Evolutionary conservation across 306 rosid genomes (phyloP), one percentile per base, ranked within the genome.

Genomic region (Corylus avellana): DNA sequence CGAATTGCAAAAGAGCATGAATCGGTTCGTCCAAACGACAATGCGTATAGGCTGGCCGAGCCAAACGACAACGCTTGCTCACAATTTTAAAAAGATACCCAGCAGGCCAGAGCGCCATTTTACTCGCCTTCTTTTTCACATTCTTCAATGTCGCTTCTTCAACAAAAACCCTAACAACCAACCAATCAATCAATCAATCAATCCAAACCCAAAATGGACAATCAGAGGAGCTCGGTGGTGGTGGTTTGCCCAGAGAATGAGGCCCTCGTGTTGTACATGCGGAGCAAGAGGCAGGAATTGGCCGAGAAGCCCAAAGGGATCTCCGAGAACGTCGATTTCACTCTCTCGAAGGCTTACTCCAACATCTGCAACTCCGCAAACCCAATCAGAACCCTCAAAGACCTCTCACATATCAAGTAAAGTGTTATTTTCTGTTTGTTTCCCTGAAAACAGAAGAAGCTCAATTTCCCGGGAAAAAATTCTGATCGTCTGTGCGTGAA

Each of bases 401-500:
- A 95, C 17, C 89, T 95, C 73, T 91, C 97, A 66, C 84, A 78
- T 57, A 79, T 92, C 86, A 95, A 91, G 98, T 95, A 85, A 59
- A 59, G 66, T 11, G 5, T 11, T 25, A 2, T 49, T n/a, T 66
- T 75, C 10, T 75, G 4, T 22, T 67, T 16, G 49, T 58, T 67
- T 47, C 5, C 2, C 8, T 4, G 59, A 18, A 70, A 61, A n/a
- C n/a, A 32, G 2, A 22, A 57, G 20, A 9, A 0, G 64, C 64
- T 58, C 13, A 58, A 58, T 22, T 58, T 58, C 11, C 14, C 25
- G 16, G 66, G 35, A 58, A 22, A 20, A 1, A 12, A 59, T 61
- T 14, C 27, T 11, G 66, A 10, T 25, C 13, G 35, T 25, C 4
- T 59, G 18, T 2, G 10, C 22, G 18, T 37, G 32, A 32, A 12